phyloP scores from a whole-genome alignment of 78 protist genomes.

The Planoprotostelium fungivorum region DNA sequence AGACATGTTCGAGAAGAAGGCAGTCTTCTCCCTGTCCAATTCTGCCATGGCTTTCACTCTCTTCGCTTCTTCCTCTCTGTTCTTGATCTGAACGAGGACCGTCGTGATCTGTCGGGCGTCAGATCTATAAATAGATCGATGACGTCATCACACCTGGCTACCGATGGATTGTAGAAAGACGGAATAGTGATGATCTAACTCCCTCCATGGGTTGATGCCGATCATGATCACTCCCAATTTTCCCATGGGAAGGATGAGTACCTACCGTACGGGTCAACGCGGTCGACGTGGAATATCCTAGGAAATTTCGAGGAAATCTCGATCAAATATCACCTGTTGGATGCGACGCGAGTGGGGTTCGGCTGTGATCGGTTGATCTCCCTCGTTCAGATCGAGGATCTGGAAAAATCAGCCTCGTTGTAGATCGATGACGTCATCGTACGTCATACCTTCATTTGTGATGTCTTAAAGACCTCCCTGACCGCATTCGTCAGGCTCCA shows the following conservation, averaged over 20 bases:
- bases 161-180: background rate
- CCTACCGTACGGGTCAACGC: too few species aligned
- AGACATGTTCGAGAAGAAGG: background rate
- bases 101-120: background rate
- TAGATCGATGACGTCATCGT: background rate
- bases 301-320: background rate
- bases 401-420: background rate
- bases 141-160: background rate
- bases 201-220: background rate
- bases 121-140: background rate
- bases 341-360: background rate
- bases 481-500: too few species aligned
- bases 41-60: background rate
- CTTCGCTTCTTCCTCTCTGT: background rate
- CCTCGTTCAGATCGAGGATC: background rate
- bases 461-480: background rate
- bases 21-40: background rate
- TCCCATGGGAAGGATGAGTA: background rate
- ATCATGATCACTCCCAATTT: background rate
- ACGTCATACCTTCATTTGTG: background rate
- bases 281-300: too few species aligned
- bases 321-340: background rate
- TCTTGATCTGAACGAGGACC: background rate
- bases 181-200: background rate
- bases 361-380: background rate